Conservation (phyloP, 2,329 filamentous ascomycete genomes). For the Aspergillus neoniger region DNA sequence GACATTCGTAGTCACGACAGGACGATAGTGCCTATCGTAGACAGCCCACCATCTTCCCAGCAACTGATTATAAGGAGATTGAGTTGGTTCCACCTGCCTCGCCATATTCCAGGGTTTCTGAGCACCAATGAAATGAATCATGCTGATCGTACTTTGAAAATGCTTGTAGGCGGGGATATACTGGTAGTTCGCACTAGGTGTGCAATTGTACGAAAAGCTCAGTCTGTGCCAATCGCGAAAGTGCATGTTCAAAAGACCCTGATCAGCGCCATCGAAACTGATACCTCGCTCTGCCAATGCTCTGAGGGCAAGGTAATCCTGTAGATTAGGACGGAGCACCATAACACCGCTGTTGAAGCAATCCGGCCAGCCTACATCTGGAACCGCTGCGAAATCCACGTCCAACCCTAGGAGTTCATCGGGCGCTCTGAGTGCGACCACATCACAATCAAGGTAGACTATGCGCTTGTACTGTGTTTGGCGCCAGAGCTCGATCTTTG, state of each 20-base stretch:
- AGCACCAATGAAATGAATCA: conserved; percentile 92
- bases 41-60: conserved; percentile 89
- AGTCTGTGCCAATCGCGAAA: conserved; percentile 84
- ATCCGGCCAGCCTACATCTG: conserved; percentile 97
- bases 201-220: conserved; percentile 96
- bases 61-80: conserved; percentile 73
- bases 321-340: conserved; percentile 82
- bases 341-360: conserved; percentile 98
- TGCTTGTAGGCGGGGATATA: conserved; percentile 94
- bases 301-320: conserved; percentile 81
- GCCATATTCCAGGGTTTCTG: conserved; percentile 83
- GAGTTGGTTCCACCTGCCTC: conserved; percentile 37
- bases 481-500: conserved; percentile 93
- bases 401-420: conserved; percentile 83
- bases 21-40: conserved; percentile 81
- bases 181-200: conserved; percentile 94
- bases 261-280: conserved; percentile 96
- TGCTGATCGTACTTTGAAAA: conserved; percentile 83
- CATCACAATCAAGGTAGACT: conserved; percentile 91
- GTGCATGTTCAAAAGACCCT: conserved; percentile 93
- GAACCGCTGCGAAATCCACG: conserved; percentile 69
- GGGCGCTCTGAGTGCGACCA: conserved; percentile 84
- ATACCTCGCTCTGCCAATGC: conserved; percentile 83
- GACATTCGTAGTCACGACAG: conserved; percentile 25
- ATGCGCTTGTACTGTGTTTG: conserved; percentile 87